Evolutionary conservation across 2,329 filamentous ascomycete species (phyloP), one percentile per base, ranked within the genome.

Genomic region (Botrytis paeoniae): DNA sequence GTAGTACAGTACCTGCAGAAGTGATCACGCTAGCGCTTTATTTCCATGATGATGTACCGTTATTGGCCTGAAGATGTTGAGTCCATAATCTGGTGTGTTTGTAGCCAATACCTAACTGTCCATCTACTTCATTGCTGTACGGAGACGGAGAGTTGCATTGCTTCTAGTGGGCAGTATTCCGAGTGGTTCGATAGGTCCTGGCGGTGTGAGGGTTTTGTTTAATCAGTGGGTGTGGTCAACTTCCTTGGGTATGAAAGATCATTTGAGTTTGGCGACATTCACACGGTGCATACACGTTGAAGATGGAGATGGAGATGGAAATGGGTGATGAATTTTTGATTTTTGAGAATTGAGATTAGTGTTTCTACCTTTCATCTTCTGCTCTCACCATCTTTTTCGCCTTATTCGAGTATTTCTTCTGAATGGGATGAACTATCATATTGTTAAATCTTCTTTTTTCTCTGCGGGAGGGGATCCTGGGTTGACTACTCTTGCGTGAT

Each of bases 1-100:
- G 43, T 45, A 45, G 43, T 45, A 45, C 43, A 45, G 48, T 71
- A 66, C 70, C 70, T 66, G 70, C 70, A 71, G 70, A 43, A 37
- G n/a, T 45, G 37, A 37, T 37, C 60, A 66, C 45, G 20, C 39
- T 71, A 64, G 69, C 18, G 45, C 25, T 25, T 64, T 41, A 35
- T 45, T 45, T 60, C 70, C 12, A 48, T n/a, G 10, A 25, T 20
- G 14, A 22, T 41, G 16, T n/a, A 12, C 16, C n/a, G 4, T 57
- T 35, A 59, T 66, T 59, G 48, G 45, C 48, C 41, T 22, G 57
- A 20, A 22, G 22, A 66, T 59, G 61, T 65, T 70, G 22, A 71
- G 70, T 22, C 70, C 43, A 32, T 10, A 16, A 37, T 43, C 41
- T 12, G 41, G 29, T 54, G 29, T 54, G 25, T 25, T 12, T 57